Percentiles rank a stretch among this genome's conserved stretches.
Evolutionary conservation across 768 basidiomycete genomes (phyloP).

Genomic region (Amyloporia xantha): DNA sequence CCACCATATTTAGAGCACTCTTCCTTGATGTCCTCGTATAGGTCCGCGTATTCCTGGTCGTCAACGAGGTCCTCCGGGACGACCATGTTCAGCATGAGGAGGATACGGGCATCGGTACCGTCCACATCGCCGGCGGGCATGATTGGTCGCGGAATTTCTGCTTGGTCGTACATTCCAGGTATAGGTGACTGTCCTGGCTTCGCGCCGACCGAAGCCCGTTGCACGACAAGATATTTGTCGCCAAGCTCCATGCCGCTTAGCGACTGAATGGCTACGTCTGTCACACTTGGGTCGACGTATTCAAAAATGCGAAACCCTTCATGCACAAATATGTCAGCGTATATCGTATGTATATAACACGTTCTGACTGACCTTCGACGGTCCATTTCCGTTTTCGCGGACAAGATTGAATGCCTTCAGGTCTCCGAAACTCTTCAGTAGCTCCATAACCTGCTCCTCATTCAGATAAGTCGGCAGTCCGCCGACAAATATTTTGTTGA

Average conservation of each 20-base stretch:
- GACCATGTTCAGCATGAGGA: slow-evolving; percentile 99
- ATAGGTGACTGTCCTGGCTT: slow-evolving; percentile 66
- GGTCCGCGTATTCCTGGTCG: slow-evolving; percentile 89
- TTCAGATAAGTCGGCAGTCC: slow-evolving; percentile 93
- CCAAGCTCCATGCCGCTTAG: slow-evolving; percentile 98
- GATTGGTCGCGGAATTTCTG: slow-evolving; percentile 82
- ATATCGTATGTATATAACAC: neutral
- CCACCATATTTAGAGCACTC: slow-evolving; percentile 78
- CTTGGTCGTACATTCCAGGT: slow-evolving; percentile 64
- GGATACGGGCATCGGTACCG: slow-evolving; percentile 56
- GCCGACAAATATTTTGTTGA: slow-evolving; percentile 97
- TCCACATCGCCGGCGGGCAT: slow-evolving; percentile 75
- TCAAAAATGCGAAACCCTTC: slow-evolving; percentile 99
- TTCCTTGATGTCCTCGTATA: slow-evolving; percentile 90
- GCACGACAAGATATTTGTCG: slow-evolving; percentile 91
- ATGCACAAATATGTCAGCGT: neutral
- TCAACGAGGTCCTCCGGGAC: slow-evolving; percentile 84
- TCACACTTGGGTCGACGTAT: slow-evolving; percentile 83
- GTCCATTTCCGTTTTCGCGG: slow-evolving; percentile 83
- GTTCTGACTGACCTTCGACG: slow-evolving; percentile 63
- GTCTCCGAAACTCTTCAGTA: slow-evolving; percentile 96
- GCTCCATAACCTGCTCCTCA: slow-evolving; percentile 97
- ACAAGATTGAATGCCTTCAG: slow-evolving; percentile 97
- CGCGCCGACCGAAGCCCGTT: slow-evolving; percentile 92
- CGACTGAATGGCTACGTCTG: slow-evolving; percentile 93